Evolutionary conservation across 169 alveolate genomes (phyloP).

Genomic region (Plasmodium reichenowi): DNA sequence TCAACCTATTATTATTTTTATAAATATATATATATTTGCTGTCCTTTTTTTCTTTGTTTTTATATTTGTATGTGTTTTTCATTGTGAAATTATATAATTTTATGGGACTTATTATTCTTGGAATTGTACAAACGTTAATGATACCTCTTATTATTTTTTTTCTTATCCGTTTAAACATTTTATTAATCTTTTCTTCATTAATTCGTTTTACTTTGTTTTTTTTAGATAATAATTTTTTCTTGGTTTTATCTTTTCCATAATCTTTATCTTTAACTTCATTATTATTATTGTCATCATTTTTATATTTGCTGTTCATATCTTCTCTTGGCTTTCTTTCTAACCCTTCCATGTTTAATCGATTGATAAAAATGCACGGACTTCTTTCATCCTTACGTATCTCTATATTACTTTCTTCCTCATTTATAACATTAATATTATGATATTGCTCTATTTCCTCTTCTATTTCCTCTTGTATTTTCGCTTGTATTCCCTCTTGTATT

Average conservation of each 20-base stretch:
- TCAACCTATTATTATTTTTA: too few species aligned
- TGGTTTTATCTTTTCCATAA: background rate
- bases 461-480: background rate
- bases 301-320: background rate
- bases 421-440: too few species aligned
- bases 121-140: too few species aligned
- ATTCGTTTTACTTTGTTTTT: too few species aligned
- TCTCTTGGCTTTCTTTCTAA: too few species aligned
- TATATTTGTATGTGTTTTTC: too few species aligned
- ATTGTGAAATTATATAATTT: too few species aligned
- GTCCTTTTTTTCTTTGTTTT: too few species aligned
- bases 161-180: background rate
- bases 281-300: background rate
- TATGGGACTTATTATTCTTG: too few species aligned
- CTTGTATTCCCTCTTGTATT: background rate
- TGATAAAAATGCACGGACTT: background rate
- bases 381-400: background rate
- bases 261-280: background rate
- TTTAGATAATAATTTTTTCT: too few species aligned
- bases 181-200: background rate
- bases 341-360: too few species aligned
- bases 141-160: background rate
- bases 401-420: conserved; percentile 1
- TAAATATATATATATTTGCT: too few species aligned
- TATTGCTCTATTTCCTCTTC: background rate